Evolutionary conservation across 108 stramenopile species (phyloP).

Genomic region (Hondaea fermentalgiana): DNA sequence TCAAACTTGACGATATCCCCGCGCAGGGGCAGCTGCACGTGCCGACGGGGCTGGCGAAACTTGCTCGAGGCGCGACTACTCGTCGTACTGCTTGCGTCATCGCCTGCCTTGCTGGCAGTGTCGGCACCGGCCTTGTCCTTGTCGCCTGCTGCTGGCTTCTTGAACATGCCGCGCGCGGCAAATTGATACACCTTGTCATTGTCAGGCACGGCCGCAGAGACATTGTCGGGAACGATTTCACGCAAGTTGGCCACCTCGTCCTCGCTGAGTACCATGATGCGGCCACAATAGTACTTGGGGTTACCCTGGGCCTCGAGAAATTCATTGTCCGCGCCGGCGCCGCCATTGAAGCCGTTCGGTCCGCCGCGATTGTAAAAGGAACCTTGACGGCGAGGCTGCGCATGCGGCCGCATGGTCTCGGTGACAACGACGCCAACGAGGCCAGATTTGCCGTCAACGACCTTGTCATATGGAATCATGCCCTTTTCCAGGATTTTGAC

Average conservation of each 20-base stretch:
- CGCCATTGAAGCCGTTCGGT: neutral
- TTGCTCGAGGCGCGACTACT: neutral
- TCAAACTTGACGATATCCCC: slow-evolving; percentile 1
- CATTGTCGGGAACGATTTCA: neutral
- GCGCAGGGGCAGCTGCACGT: neutral
- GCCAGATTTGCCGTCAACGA: neutral
- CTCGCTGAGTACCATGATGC: neutral
- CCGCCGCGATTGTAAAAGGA: neutral
- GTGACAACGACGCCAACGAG: neutral
- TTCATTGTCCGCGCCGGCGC: neutral
- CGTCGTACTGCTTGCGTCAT: neutral
- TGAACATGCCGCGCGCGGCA: neutral
- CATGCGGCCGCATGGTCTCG: neutral
- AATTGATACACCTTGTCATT: neutral
- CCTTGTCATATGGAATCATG: neutral
- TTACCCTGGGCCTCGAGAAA: neutral
- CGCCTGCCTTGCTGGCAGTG: neutral
- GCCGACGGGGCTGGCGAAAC: neutral
- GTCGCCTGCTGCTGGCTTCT: neutral
- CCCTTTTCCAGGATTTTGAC: slow-evolving; percentile 3
- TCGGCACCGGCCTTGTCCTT: neutral
- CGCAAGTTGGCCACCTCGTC: neutral
- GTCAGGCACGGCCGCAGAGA: neutral
- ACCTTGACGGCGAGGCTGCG: neutral
- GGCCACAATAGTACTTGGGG: neutral